Evolutionary conservation across 208 protist genomes (phyloP), one percentile per base, ranked within the genome.

Genomic region (Crithidia acanthocephali): DNA sequence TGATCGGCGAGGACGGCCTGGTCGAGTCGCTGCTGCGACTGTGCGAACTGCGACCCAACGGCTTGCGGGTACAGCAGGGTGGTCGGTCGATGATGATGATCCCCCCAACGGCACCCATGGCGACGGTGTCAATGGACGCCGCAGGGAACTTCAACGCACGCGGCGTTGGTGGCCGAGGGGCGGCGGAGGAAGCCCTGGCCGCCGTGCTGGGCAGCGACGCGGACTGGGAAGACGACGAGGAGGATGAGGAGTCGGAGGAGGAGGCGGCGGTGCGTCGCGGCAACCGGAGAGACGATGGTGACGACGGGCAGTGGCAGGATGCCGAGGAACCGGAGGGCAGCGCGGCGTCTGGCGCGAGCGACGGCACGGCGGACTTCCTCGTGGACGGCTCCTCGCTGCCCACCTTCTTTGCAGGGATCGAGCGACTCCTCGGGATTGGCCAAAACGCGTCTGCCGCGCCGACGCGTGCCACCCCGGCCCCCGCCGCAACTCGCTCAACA

Each of bases 1-100:
- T 95, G 23, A 75, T 88, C n/a, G 83, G 83, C 23, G 84, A 86
- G 64, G 60, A 76, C 32, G 73, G 73, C 10, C 62, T 95, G 18
- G 71, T 92, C 9, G 55, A 82, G 61, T 79, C 80, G 7, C 70
- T 95, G 16, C 80, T 93, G 45, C 45, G 18, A n/a, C 64, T 95
- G n/a, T 87, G 83, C 69, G 84, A 95, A 72, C 74, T 91, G 66
- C 76, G 74, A 18, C 62, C 68, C 0, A 57, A 73, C 15, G 68
- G 75, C 42, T 40, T 84, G 20, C 76, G 80, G 10, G 68, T 85
- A 30, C 79, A 84, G 40, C 73, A 85, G 42, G 81, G 84, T 16
- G 63, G 69, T 15, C 81, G 63, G 1, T 73, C 66, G 23, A 80
- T 75, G 68, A 74, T 80, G 68, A 72, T 80, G 67, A 47, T 72